Evolutionary conservation across 148 eudicot species (phyloP).

Genomic region (Cornus controversa): DNA sequence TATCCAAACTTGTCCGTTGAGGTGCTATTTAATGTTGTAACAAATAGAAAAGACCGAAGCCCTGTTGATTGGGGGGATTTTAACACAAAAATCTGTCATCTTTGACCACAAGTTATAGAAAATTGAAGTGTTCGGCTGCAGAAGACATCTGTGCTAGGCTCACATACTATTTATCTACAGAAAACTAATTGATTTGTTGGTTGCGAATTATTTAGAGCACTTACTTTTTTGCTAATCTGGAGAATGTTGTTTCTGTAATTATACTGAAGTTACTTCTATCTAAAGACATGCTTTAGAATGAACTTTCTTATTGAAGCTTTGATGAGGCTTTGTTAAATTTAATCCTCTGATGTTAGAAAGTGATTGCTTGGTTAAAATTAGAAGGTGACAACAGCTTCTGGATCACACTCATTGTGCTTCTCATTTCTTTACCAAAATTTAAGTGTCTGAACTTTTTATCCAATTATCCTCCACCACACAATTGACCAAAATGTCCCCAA

Average conservation of each 20-base stretch:
- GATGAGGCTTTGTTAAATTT: too few species aligned
- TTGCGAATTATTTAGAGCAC: neutral
- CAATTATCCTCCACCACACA: too few species aligned
- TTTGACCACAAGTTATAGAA: neutral
- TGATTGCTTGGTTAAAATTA: too few species aligned
- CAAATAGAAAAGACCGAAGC: neutral
- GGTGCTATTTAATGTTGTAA: neutral
- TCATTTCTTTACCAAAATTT: too few species aligned
- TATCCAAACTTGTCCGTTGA: neutral
- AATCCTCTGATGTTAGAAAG: too few species aligned
- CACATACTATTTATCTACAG: neutral
- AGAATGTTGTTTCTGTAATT: too few species aligned
- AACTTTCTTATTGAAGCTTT: too few species aligned
- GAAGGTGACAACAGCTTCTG: too few species aligned
- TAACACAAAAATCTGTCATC: neutral
- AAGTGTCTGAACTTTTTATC: too few species aligned
- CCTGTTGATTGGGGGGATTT: neutral
- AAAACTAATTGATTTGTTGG: neutral
- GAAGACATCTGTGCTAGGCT: neutral
- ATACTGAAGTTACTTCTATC: too few species aligned
- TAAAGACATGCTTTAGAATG: neutral
- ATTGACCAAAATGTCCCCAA: too few species aligned
- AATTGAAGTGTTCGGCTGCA: neutral
- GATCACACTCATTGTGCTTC: too few species aligned
- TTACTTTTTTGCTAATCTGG: neutral